Percentiles rank a stretch among this genome's conserved stretches.
phyloP scores from a whole-genome alignment of 2,329 filamentous ascomycete species.

The Colletotrichum siamense region DNA sequence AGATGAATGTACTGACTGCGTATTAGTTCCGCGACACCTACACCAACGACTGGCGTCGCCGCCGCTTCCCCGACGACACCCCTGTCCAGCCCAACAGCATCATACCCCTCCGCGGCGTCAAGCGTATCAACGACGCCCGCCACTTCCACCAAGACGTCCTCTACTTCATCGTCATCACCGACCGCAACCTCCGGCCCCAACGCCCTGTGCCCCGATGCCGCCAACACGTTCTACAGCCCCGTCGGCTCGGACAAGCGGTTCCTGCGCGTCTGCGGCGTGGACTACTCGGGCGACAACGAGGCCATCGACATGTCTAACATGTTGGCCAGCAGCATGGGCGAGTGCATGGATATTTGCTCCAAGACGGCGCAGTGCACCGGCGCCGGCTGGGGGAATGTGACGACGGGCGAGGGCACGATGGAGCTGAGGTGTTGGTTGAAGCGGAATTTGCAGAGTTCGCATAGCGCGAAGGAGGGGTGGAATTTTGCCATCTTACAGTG shows the following conservation, averaged over 20 bases:
- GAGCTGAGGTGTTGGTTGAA: constrained; percentile 52
- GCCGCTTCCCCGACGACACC: background rate
- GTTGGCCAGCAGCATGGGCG: constrained; percentile 43
- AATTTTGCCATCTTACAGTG: constrained; percentile 44
- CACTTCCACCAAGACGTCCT: constrained; percentile 5
- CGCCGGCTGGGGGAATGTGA: constrained; percentile 49
- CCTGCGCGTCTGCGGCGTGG: constrained; percentile 49
- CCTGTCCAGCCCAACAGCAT: background rate
- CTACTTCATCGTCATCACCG: constrained; percentile 24
- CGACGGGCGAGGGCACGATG: constrained; percentile 39
- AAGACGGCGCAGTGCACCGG: constrained; percentile 43
- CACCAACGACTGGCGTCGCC: background rate
- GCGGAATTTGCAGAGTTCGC: constrained; percentile 35
- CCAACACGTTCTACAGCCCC: constrained; percentile 49
- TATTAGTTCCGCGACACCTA: background rate
- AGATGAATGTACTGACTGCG: background rate
- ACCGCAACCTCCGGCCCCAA: constrained; percentile 28
- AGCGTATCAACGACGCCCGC: background rate
- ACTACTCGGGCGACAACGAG: constrained; percentile 43
- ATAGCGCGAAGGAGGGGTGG: constrained; percentile 41
- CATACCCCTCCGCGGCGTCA: background rate
- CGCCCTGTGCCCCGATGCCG: constrained; percentile 45
- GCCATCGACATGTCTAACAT: constrained; percentile 40
- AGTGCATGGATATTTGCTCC: constrained; percentile 51
- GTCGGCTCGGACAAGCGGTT: constrained; percentile 46